These are phyloP conservation scores for Flaveria floridana DNA, from an alignment of 140 eudicot species.

Conservation along the genomic window DNA sequence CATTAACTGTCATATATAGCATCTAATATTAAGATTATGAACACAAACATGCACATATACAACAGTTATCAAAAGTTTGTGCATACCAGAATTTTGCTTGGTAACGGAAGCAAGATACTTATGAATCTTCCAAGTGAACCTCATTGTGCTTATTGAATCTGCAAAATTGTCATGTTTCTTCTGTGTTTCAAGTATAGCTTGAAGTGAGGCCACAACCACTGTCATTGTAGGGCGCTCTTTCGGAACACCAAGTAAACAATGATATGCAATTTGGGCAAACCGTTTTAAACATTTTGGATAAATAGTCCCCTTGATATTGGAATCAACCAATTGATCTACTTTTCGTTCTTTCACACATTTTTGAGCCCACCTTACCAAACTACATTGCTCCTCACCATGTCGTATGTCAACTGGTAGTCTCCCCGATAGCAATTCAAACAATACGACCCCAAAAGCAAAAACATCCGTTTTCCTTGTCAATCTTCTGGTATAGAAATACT, in stretches of 20 bases:
- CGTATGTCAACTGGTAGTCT: constrained; percentile 9
- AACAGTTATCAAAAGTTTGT: not conserved
- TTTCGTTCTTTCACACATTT: constrained; percentile 15
- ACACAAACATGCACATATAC: not conserved
- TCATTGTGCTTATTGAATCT: not conserved
- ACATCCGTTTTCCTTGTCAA: constrained; percentile 3
- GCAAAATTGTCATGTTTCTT: not conserved
- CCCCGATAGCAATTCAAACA: constrained; percentile 16
- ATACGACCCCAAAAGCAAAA: not conserved
- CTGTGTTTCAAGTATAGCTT: not conserved
- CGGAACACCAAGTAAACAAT: not conserved
- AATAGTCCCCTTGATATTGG: not conserved
- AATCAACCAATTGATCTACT: constrained; percentile 3
- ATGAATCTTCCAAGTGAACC: constrained; percentile 21
- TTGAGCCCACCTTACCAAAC: constrained; percentile 9
- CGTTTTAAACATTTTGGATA: constrained; percentile 8
- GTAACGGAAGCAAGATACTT: constrained; percentile 1
- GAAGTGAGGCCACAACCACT: constrained; percentile 1
- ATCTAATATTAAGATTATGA: not conserved
- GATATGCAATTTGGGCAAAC: constrained; percentile 6
- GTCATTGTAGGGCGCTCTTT: constrained; percentile 21
- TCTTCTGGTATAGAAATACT: constrained; percentile 1
- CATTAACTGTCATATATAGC: not conserved
- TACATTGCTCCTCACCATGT: not conserved
- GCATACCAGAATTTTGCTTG: constrained; percentile 17